A percentile compares a stretch with the other conserved stretches of the same genome.
These are phyloP conservation scores for Mycena leptocephala DNA, from an alignment of 768 basidiomycete species.

Conservation along the genomic window DNA sequence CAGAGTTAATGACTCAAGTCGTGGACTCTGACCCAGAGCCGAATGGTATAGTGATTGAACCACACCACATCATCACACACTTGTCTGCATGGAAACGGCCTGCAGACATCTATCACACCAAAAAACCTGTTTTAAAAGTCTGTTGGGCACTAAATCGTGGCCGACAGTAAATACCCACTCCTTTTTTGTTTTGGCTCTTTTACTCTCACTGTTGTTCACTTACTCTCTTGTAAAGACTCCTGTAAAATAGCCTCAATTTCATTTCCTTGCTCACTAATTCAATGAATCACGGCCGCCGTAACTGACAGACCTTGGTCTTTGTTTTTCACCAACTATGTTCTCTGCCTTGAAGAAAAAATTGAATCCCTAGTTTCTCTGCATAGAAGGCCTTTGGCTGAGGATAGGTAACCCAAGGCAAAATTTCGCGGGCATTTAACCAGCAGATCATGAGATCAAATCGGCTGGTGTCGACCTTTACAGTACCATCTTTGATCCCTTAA, in stretches of 20 bases:
- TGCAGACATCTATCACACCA: not conserved
- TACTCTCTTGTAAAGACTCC: too few relatives aligned
- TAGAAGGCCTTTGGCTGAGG: too few relatives aligned
- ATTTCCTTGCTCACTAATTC: not conserved
- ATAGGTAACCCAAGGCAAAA: too few relatives aligned
- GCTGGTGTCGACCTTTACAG: too few relatives aligned
- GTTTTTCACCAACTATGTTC: not conserved
- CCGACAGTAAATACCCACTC: not conserved
- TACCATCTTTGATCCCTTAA: too few relatives aligned
- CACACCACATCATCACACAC: conserved; percentile 19
- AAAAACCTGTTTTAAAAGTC: not conserved
- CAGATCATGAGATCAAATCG: too few relatives aligned
- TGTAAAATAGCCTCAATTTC: too few relatives aligned
- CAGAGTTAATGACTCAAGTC: not conserved
- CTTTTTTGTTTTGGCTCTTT: not conserved
- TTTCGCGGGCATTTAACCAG: too few relatives aligned
- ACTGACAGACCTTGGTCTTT: not conserved
- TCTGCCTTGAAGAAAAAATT: too few relatives aligned
- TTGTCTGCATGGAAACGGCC: conserved; percentile 14
- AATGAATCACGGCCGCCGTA: not conserved
- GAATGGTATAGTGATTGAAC: conserved; percentile 13
- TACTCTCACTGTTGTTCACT: not conserved
- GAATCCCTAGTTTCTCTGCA: too few relatives aligned
- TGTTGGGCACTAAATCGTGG: conserved; percentile 34
- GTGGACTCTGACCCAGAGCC: not conserved